Evolutionary conservation across 1,284 basidiomycete species (phyloP), one percentile per base, ranked within the genome.

Genomic region (Cutaneotrichosporon cavernicola): DNA sequence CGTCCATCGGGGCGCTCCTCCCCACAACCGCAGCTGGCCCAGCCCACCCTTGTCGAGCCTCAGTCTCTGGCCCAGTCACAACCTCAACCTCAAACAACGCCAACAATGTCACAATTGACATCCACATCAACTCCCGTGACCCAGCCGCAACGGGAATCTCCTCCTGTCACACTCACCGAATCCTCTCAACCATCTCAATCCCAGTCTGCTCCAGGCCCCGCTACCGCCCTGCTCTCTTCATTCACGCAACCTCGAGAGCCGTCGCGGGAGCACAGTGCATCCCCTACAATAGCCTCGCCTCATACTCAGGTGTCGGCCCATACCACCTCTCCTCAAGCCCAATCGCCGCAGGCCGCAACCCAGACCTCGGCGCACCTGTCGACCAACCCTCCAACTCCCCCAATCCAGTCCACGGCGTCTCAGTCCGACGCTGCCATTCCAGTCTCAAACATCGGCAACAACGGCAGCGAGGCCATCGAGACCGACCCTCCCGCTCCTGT

Each of bases 1-100:
- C 60, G 38, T 10, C 58, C 57, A 6, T 43, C 40, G 40, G 40
- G 40, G 40, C 14, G 14, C 11, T 57, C 66, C 6, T 68, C 72
- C 14, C 69, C 68, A 14, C 26, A 38, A n/a, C 32, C n/a, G 11
- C 32, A 32, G 3, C 22, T 14, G 11, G 9, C 40, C 47, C 11
- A 49, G 7, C 3, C 46, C 57, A 6, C 38, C 18, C 16, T 38
- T 32, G 10, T 43, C 40, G 30, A 60, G 21, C 13, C 58, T 16
- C 58, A 36, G 58, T 31, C 51, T 14, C n/a, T n/a, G n/a, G n/a
- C n/a, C n/a, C 60, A 56, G 43, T 34, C 60, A 10, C 60, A 60
- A 43, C 26, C 59, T 18, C 60, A 60, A 43, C 26, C 59, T 18
- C 51, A 53, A n/a, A n/a, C 58, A 60, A 32, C 22, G 32, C 32